Evolutionary conservation across 202 grass and related monocot genomes (phyloP).

Genomic region (Setaria viridis): DNA sequence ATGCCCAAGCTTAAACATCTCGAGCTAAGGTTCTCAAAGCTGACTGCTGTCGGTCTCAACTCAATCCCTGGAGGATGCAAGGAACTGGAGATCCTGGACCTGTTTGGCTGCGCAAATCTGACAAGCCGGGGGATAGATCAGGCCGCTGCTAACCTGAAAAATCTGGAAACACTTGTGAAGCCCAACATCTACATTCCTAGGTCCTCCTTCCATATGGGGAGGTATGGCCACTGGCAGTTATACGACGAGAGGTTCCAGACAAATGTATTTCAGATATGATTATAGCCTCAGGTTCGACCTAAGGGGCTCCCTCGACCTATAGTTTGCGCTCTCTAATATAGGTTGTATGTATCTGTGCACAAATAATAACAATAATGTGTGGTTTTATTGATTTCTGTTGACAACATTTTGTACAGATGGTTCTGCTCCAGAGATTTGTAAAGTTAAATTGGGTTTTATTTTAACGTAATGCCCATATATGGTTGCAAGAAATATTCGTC

Average conservation of each 20-base stretch:
- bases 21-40: slow-evolving; percentile 82
- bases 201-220: slow-evolving; percentile 79
- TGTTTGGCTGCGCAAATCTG: slow-evolving; percentile 82
- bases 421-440: slow-evolving; percentile 16
- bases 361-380: slow-evolving; percentile 2
- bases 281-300: neutral
- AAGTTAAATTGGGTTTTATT: neutral
- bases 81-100: slow-evolving; percentile 73
- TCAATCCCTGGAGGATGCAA: slow-evolving; percentile 69
- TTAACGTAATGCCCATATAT: neutral
- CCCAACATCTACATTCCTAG: slow-evolving; percentile 87
- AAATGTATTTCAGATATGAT: slow-evolving; percentile 88
- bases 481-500: neutral
- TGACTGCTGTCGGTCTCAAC: slow-evolving; percentile 60
- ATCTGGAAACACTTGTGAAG: slow-evolving; percentile 61
- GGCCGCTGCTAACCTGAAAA: slow-evolving; percentile 65
- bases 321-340: neutral
- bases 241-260: slow-evolving; percentile 96
- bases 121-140: slow-evolving; percentile 78
- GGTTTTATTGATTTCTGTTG: neutral
- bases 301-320: neutral
- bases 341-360: neutral
- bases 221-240: slow-evolving; percentile 85
- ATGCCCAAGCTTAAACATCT: slow-evolving; percentile 87
- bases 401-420: neutral